Base-by-base conservation (phyloP, 2,329 filamentous ascomycete genomes). In the Canariomyces notabilis region DNA sequence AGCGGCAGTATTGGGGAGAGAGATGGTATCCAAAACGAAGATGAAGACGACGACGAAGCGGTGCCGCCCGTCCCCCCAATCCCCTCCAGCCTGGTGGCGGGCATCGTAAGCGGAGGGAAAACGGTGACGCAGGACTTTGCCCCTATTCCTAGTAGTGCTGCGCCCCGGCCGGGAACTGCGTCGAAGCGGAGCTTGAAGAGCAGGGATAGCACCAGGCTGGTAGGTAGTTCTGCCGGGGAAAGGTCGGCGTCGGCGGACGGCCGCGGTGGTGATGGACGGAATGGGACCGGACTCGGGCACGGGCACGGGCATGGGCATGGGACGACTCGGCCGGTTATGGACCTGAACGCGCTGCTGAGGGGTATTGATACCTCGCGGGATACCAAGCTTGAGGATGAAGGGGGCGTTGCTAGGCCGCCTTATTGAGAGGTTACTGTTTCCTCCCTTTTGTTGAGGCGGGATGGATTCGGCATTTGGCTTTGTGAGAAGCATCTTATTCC, bases 1-100 rank as follows among this genome's bases (percentile, higher is more conserved):
- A 29, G 26, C 14, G 14, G n/a, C n/a, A n/a, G n/a, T n/a, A 60
- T 65, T 6, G 56, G 59, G 23, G 58, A 65, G 11, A 61, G 59
- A 19, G 62, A 62, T 3, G 51, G n/a, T n/a, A n/a, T n/a, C n/a
- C n/a, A 52, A 4, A 63, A 64, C 9, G 55, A 61, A 5, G 62
- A 59, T 4, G 66, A 61, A 3, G 52, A 50, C 5, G 64, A 63
- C 14, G 55, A 61, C 5, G 62, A 59, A 70, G 6, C 60, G 0
- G 74, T 80, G 6, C 77, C 77, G 3, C 77, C 77, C 0, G 77
- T 81, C 11, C 77, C 77, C 5, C 76, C 76, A 1, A 60, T 81
- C 51, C 77, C 76, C 12, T 57, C 58, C 2, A 54, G 54, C 1
- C 41, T 65, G 6, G 53, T 21, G 12, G 11, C 23, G 57, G 21